Base-by-base conservation (phyloP, 2,329 filamentous ascomycete species). In the Diplodia sapinea region DNA sequence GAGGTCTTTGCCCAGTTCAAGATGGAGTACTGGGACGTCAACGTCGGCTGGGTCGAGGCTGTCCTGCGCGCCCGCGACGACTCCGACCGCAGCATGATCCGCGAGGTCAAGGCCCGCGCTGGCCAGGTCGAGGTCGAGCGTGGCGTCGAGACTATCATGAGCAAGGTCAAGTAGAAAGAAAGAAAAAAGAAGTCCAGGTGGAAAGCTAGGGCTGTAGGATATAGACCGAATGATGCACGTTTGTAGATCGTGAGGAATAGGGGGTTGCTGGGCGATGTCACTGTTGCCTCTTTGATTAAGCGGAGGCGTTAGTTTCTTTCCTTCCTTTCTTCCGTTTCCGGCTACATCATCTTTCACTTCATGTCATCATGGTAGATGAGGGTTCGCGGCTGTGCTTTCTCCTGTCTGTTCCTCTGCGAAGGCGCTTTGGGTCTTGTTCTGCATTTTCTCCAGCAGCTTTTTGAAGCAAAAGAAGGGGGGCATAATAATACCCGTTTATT, bases 31-130 rank as follows among this genome's bases (percentile, higher is more conserved):
- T 97, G 94, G 92, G 95, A 99, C 80, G 83, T 98, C 76, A 93
- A 96, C 78, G 89, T 98, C 68, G 90, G 89, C 55, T 99, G 95
- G 95, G 93, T 99, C 8, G 96, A 99, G 83, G 91, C 92, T 7
- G 94, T 97, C 57, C 77, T 99, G 70, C 86, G 94, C 72, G 85
- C 89, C 1, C 85, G 96, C 72, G 95, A 99, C 79, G 95, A 99
- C 81, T 98, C 96, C 80, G 95, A 98, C 79, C 85, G 94, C 72
- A 86, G 87, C 69, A 93, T 98, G 91, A 79, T 98, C 70, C 95
- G 93, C 75, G 86, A 88, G 20, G 90, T 98, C 59, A 98, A 98
- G 84, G 88, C 89, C 2, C 88, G 89, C 76, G 94, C 94, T n/a
- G 94, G 93, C 8, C 91, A 93, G 79, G 87, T 96, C 72, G 89